These are phyloP conservation scores for Fusarium robinianum DNA, from an alignment of 2,329 filamentous ascomycete genomes.

Conservation along the genomic window DNA sequence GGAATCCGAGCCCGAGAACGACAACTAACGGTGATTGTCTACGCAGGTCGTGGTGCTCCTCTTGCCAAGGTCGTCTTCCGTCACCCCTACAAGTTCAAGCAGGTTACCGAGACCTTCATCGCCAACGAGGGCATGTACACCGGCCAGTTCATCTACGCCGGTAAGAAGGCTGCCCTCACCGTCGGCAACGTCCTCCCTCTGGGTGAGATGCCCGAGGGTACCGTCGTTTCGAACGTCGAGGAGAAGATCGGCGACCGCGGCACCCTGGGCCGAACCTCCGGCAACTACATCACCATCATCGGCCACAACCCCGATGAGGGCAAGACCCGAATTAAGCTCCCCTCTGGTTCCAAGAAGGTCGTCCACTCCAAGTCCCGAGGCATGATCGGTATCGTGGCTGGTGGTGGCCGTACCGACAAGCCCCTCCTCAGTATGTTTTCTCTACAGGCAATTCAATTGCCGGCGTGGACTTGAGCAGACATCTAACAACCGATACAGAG, in stretches of 20 bases:
- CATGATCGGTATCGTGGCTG: constrained; percentile 99
- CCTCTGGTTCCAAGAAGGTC: constrained; percentile 98
- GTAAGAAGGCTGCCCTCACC: constrained; percentile 96
- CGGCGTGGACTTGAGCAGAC: constrained; percentile 1
- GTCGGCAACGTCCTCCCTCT: constrained; percentile 98
- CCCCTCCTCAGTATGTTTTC: constrained; percentile 80
- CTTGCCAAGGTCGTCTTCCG: constrained; percentile 97
- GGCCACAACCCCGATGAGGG: constrained; percentile 98
- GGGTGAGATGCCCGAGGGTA: constrained; percentile 95
- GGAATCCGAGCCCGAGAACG: constrained; percentile 24
- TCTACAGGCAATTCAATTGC: neutral
- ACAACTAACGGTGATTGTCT: constrained; percentile 35
- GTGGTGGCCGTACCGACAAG: constrained; percentile 99
- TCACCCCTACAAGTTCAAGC: constrained; percentile 98
- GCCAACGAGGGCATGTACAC: constrained; percentile 99
- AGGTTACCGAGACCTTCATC: constrained; percentile 98
- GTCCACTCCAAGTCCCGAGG: constrained; percentile 89
- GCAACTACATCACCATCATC: constrained; percentile 98
- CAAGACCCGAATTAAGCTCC: constrained; percentile 99
- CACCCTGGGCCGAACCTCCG: constrained; percentile 92
- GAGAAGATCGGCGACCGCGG: constrained; percentile 98
- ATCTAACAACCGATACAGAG: constrained; percentile 66
- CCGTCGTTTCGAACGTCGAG: constrained; percentile 98
- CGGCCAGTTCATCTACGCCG: constrained; percentile 99
- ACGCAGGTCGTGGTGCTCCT: constrained; percentile 79